phyloP scores from a whole-genome alignment of 345 rosid species.

The Syzygium jambos region DNA sequence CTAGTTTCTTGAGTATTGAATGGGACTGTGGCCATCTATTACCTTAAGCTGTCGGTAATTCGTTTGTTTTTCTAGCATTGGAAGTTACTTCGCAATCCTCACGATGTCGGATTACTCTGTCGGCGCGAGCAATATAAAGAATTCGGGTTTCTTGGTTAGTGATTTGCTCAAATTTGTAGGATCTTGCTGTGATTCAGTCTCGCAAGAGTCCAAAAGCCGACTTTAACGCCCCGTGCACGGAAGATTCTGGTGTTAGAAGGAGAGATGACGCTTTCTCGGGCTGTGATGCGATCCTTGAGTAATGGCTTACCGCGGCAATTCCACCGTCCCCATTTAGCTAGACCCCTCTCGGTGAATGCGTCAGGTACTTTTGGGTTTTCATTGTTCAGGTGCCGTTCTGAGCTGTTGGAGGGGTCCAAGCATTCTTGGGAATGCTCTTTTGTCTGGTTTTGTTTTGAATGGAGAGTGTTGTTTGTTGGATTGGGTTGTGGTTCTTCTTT shows the following conservation, averaged over 20 bases:
- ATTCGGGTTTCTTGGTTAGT: neutral
- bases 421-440: neutral
- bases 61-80: neutral
- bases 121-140: neutral
- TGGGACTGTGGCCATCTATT: neutral
- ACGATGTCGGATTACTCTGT: neutral
- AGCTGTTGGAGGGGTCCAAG: neutral
- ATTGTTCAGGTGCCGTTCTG: neutral
- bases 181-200: neutral
- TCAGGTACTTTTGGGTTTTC: constrained; percentile 3
- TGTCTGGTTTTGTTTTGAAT: neutral
- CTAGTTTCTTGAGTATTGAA: neutral
- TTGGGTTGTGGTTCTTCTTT: neutral
- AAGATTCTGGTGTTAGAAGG: neutral
- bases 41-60: neutral
- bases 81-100: neutral
- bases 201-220: neutral
- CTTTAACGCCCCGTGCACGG: neutral
- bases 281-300: constrained; percentile 7
- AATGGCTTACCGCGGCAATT: constrained; percentile 1
- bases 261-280: constrained; percentile 4
- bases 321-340: neutral
- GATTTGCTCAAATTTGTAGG: neutral
- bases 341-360: constrained; percentile 12
- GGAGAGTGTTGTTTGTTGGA: neutral